Base-by-base conservation (phyloP, 2,329 filamentous ascomycete species). In the Botryotinia narcissicola region DNA sequence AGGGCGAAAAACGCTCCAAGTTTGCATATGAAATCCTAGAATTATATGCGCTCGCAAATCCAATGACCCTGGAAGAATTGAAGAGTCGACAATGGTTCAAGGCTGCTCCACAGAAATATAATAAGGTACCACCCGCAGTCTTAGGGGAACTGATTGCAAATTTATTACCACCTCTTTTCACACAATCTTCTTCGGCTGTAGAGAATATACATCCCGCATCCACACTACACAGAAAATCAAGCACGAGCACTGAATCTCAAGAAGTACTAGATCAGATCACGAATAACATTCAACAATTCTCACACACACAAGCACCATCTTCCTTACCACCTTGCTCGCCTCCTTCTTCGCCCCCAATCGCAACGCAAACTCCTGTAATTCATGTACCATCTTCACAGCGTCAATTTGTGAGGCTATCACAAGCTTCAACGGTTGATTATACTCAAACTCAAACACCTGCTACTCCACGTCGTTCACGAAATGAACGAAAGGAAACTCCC, bases 31-130 rank as follows among this genome's bases (percentile, higher is more conserved):
- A 87, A 76, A 82, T 89, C 62, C 76, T 84, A 35, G 84, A 90
- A 76, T 83, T 92, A 0, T 92, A 91, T 77, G 85, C 89, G 80
- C 84, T 92, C 40, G 90, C 90, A 77, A 86, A 91, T 78, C 87
- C 89, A 0, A 83, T 89, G 2, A 81, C 84, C 0, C 81, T 88
- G 2, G 81, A 83, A 0, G 82, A 85, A 70, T 87, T 91, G 83
- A 84, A 84, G 62, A 82, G 83, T 60, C 86, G 87, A 57, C 88
- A 87, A 0, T 89, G 88, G 86, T 78, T 90, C 0, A 82, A 84
- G 8, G 81, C 82, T 1, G 80, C 84, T 2, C 85, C 89, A n/a
- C 82, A 83, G 40, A 86, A 85, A 68, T 90, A 86, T 74, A 80
- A 81, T 4, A 89, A 86, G 76, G 80, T 91, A 0, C 86, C 86